Conservation (phyloP, 2,329 filamentous ascomycete genomes). For the Nannizziopsis arthrosporioides region DNA sequence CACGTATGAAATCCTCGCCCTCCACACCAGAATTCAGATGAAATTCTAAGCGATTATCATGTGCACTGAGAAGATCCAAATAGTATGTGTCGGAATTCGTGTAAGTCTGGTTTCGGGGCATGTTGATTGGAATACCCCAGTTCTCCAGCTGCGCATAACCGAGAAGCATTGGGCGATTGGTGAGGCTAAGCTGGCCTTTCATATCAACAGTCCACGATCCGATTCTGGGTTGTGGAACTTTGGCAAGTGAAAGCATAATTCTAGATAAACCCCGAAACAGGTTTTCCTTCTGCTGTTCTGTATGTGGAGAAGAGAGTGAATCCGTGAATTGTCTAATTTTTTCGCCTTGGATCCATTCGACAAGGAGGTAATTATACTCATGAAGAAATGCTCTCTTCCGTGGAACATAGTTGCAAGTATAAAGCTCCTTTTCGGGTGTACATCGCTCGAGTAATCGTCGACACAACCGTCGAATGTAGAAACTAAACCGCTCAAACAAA, state of each 20-base stretch:
- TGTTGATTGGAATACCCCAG: constrained; percentile 17
- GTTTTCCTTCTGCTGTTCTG: constrained; percentile 13
- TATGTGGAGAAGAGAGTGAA: constrained; percentile 10
- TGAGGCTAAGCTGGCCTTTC: constrained; percentile 14
- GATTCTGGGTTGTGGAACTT: constrained; percentile 14
- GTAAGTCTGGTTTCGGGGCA: constrained; percentile 18
- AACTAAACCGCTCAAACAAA: constrained; percentile 5
- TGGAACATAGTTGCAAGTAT: constrained; percentile 7
- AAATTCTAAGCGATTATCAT: constrained; percentile 18
- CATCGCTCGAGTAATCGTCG: background rate
- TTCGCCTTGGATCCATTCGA: constrained; percentile 9
- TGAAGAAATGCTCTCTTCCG: constrained; percentile 4
- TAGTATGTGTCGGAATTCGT: constrained; percentile 15
- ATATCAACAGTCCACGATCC: constrained; percentile 18
- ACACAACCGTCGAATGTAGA: constrained; percentile 1
- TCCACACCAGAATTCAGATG: constrained; percentile 17
- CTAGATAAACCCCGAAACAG: constrained; percentile 14
- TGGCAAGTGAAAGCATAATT: constrained; percentile 14
- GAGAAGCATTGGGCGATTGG: constrained; percentile 17
- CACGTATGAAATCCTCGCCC: constrained; percentile 8
- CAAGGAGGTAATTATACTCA: constrained; percentile 11
- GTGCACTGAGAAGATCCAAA: constrained; percentile 16
- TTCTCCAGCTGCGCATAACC: constrained; percentile 17
- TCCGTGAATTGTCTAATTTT: constrained; percentile 16
- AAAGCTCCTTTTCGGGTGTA: background rate